Conservation (phyloP, 2,329 filamentous ascomycete species). For the Fusarium tanahbumbuense region DNA sequence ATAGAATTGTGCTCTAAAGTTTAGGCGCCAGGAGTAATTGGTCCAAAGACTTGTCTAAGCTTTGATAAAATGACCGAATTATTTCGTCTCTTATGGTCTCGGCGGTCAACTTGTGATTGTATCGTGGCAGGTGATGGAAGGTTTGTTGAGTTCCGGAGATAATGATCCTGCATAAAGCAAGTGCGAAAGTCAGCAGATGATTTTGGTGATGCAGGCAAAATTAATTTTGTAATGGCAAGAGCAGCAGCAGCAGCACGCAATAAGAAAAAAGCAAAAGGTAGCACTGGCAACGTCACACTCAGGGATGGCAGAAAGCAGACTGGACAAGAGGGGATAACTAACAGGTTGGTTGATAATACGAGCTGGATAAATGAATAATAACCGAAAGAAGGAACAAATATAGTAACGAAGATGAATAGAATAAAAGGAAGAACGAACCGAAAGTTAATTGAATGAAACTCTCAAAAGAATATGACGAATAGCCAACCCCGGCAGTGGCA, state of each 20-base stretch:
- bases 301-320: constrained; percentile 11
- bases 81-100: not conserved
- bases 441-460: constrained; percentile 12
- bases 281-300: constrained; percentile 30
- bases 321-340: constrained; percentile 14
- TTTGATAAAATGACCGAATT: not conserved
- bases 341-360: constrained; percentile 10
- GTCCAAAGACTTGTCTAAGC: not conserved
- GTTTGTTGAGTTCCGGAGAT: constrained; percentile 14
- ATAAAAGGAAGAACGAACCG: constrained; percentile 15
- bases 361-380: constrained; percentile 1
- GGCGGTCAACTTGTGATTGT: not conserved
- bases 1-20: not conserved
- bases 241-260: constrained; percentile 17
- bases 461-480: constrained; percentile 30
- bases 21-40: not conserved
- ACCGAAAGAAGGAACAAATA: not conserved
- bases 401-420: constrained; percentile 6
- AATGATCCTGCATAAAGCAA: constrained; percentile 17
- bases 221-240: constrained; percentile 4
- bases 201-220: constrained; percentile 8
- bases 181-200: constrained; percentile 18
- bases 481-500: constrained; percentile 36
- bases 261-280: constrained; percentile 16
- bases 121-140: constrained; percentile 14